Evolutionary conservation across 352 stramenopile species (phyloP).

Genomic region (Phytophthora meadii): DNA sequence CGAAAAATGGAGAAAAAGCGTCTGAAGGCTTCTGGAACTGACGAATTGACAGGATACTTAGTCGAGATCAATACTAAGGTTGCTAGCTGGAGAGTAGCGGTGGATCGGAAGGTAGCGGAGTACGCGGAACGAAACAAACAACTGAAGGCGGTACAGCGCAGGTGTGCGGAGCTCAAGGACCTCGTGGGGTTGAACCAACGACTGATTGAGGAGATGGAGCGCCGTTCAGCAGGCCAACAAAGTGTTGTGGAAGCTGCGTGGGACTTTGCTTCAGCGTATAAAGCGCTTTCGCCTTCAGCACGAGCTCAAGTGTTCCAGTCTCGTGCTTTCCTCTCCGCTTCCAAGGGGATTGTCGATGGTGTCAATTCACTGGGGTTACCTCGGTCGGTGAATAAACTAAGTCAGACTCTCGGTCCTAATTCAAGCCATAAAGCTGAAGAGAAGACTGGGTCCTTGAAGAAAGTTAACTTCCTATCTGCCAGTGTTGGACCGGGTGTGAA

Average conservation of each 20-base stretch:
- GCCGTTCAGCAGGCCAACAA: slow-evolving; percentile 39
- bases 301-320: slow-evolving; percentile 48
- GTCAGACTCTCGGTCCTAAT: slow-evolving; percentile 15
- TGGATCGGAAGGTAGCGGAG: slow-evolving; percentile 55
- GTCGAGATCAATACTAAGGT: slow-evolving; percentile 60
- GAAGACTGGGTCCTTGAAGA: slow-evolving; percentile 5
- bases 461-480: slow-evolving; percentile 20
- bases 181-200: slow-evolving; percentile 56
- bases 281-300: slow-evolving; percentile 42
- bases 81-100: slow-evolving; percentile 47
- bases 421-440: not conserved
- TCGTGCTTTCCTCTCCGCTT: slow-evolving; percentile 46
- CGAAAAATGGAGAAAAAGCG: slow-evolving; percentile 19
- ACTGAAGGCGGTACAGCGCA: slow-evolving; percentile 44
- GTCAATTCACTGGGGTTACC: slow-evolving; percentile 42
- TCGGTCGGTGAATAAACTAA: slow-evolving; percentile 25
- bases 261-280: slow-evolving; percentile 49
- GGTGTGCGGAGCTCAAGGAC: slow-evolving; percentile 55
- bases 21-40: not conserved
- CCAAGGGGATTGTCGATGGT: slow-evolving; percentile 45
- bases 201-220: slow-evolving; percentile 54
- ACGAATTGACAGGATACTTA: slow-evolving; percentile 39
- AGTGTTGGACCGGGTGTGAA: slow-evolving; percentile 25
- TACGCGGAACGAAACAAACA: slow-evolving; percentile 53
- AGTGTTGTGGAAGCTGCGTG: slow-evolving; percentile 51